Base-by-base conservation (phyloP, 306 rosid species). In the Vicia faba region DNA sequence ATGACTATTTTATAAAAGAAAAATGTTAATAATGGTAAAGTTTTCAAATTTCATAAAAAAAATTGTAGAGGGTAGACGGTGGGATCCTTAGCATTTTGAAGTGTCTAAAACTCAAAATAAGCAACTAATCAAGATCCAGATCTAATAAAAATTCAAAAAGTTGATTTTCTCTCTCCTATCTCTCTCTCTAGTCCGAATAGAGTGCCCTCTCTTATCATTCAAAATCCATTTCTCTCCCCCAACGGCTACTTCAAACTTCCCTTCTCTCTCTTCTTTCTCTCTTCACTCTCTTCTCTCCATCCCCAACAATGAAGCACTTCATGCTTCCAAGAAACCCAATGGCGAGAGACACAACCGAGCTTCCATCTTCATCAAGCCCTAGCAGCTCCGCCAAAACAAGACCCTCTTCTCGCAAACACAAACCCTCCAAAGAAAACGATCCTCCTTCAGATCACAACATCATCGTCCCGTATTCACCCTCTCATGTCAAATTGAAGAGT, bases 291-390 rank as follows among this genome's bases (percentile, higher is more conserved):
- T 78, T 14, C 9, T 5, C 66, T 63, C 64, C 50, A 23, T 13
- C 28, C 41, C 61, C 7, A 50, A 43, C 36, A 11, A 84, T 89
- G 96, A 86, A 92, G 87, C 88, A 80, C 76, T 85, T 81, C 70
- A 88, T 86, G 98, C 82, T 78, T 45, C 96, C 99, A 74, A 86
- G 87, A 78, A 88, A 67, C 70, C 41, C 85, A 4, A 80, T 65
- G 76, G 71, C 80, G 67, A 75, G 89, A 81, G 96, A 95, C 49
- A 14, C 84, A 12, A 26, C 82, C 10, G 96, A 89, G 60, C 78
- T 75, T 9, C 80, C 89, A 7, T 78, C 72, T 16, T 80, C 87
- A 0, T 78, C 84, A 3, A 85, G 80, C 86, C 88, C 91, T 74
- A 72, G 79, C 63, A 72, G 79, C 75, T 66, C 78, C 46, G 40